These are phyloP conservation scores for Colletotrichum truncatum DNA, from an alignment of 2,329 filamentous ascomycete species.

Conservation along the genomic window DNA sequence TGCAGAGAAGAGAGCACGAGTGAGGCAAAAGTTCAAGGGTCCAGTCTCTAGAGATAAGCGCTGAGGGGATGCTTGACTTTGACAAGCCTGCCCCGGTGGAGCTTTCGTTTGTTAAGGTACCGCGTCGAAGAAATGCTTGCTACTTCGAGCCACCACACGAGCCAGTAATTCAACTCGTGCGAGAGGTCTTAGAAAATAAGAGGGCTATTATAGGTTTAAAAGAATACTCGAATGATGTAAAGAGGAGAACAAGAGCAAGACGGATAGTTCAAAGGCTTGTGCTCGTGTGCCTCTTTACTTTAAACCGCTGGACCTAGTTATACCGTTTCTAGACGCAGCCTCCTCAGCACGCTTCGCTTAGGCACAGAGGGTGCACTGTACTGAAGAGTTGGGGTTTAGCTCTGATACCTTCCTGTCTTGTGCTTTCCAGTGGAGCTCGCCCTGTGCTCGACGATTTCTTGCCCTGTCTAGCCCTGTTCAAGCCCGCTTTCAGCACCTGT, in stretches of 20 bases:
- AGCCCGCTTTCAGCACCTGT: conserved; percentile 14
- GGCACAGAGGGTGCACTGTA: not conserved
- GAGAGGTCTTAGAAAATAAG: not conserved
- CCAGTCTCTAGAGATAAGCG: conserved; percentile 28
- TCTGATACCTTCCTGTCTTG: conserved; percentile 22
- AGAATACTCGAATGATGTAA: not conserved
- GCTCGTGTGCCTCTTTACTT: conserved; percentile 23
- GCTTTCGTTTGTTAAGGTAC: conserved; percentile 5
- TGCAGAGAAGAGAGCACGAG: not conserved
- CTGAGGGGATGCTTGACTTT: conserved; percentile 27
- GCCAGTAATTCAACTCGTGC: not conserved
- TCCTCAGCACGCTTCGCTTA: not conserved
- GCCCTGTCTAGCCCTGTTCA: conserved; percentile 7
- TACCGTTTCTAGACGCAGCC: conserved; percentile 17
- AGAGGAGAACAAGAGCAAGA: not conserved
- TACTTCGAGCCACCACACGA: not conserved
- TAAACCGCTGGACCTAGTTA: conserved; percentile 7
- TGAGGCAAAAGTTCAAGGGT: conserved; percentile 22
- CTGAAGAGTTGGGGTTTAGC: not conserved
- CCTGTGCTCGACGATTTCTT: conserved; percentile 17
- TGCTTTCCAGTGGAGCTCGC: conserved; percentile 1
- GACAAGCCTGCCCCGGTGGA: conserved; percentile 18
- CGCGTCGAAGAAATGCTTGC: not conserved
- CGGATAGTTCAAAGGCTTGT: not conserved
- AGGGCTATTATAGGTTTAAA: not conserved